phyloP scores from a whole-genome alignment of 1,284 basidiomycete species.

The Agroathelia rolfsii region DNA sequence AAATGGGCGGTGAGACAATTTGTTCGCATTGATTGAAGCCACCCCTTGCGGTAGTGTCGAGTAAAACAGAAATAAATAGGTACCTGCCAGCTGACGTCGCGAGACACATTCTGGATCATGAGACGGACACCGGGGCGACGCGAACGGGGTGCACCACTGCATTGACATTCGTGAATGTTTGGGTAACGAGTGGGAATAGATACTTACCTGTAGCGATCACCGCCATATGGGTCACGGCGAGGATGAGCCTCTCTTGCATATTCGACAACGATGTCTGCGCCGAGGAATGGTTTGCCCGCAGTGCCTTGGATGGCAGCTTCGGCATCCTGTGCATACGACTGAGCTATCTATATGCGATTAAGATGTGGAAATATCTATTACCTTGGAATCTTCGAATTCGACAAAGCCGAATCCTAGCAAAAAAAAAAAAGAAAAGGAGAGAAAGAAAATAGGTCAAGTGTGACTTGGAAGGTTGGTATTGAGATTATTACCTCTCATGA shows the following conservation, averaged over 20 bases:
- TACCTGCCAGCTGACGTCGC: slow-evolving; percentile 98
- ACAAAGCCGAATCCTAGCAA: slow-evolving; percentile 91
- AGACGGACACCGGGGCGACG: slow-evolving; percentile 78
- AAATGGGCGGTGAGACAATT: slow-evolving; percentile 1
- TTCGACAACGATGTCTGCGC: slow-evolving; percentile 81
- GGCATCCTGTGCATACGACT: slow-evolving; percentile 54
- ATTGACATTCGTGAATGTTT: too few relatives aligned
- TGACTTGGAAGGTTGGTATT: slow-evolving; percentile 11
- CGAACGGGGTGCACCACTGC: slow-evolving; percentile 38
- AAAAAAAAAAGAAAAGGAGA: not conserved
- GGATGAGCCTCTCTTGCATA: slow-evolving; percentile 84
- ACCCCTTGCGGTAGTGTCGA: slow-evolving; percentile 9
- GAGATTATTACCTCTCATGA: slow-evolving; percentile 70
- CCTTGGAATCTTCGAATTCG: slow-evolving; percentile 81
- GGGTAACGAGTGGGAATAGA: too few relatives aligned
- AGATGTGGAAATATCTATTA: slow-evolving; percentile 20
- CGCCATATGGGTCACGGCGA: slow-evolving; percentile 63
- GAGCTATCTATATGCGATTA: slow-evolving; percentile 5
- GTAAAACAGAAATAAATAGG: slow-evolving; percentile 10
- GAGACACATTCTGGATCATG: slow-evolving; percentile 77
- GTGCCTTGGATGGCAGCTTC: slow-evolving; percentile 84
- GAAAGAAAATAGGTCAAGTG: slow-evolving; percentile 12
- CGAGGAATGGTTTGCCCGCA: slow-evolving; percentile 84
- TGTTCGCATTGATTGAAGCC: too few relatives aligned
- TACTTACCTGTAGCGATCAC: slow-evolving; percentile 31